Evolutionary conservation across 208 protist genomes (phyloP).

Genomic region (Crithidia brevicula): DNA sequence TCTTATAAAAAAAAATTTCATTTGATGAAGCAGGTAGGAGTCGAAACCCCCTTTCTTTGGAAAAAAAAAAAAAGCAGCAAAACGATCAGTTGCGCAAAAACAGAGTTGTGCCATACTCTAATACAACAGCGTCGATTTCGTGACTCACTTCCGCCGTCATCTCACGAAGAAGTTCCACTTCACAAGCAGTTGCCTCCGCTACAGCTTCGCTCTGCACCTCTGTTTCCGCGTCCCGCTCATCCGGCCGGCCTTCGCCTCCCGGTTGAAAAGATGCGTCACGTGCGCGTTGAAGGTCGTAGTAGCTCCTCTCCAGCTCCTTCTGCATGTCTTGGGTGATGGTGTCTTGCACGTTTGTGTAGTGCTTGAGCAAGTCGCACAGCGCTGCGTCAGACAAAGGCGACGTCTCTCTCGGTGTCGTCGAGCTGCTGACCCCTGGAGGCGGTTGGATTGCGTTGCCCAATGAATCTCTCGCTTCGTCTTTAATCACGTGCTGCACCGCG

Average conservation of each 20-base stretch:
- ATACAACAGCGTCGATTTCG: conserved; percentile 9
- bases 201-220: too few relatives aligned
- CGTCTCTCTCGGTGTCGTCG: too few relatives aligned
- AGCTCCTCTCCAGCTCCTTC: not conserved
- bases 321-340: not conserved
- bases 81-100: conserved; percentile 2
- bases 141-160: conserved; percentile 12
- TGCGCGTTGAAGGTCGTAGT: not conserved
- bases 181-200: not conserved
- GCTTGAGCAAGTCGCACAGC: not conserved
- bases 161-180: conserved; percentile 9
- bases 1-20: not conserved
- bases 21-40: not conserved
- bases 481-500: conserved; percentile 3
- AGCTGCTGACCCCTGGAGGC: too few relatives aligned
- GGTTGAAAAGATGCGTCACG: not conserved
- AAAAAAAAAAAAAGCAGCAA: not conserved
- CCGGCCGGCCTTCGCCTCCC: too few relatives aligned
- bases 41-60: too few relatives aligned
- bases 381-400: too few relatives aligned
- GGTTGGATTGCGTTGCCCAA: too few relatives aligned
- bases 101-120: conserved; percentile 12
- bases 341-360: not conserved
- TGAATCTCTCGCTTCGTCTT: too few relatives aligned
- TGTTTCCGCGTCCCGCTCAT: too few relatives aligned